Evolutionary conservation across 768 basidiomycete genomes (phyloP).

Genomic region (Leccinum rimulosum): DNA sequence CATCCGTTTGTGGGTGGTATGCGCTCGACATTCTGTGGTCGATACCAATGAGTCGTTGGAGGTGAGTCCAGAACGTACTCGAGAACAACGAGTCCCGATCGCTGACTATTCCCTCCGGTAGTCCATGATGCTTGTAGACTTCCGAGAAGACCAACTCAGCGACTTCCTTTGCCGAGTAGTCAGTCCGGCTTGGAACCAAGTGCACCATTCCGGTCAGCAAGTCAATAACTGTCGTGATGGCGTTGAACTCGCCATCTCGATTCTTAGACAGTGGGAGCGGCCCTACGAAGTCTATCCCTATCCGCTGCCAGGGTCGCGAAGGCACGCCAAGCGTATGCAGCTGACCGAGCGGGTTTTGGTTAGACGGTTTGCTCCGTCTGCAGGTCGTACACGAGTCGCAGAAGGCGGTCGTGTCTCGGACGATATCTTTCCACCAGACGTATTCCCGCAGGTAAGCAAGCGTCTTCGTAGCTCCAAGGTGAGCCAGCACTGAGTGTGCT

Average conservation of each 20-base stretch:
- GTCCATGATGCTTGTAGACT: conserved; percentile 32
- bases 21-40: conserved; percentile 23
- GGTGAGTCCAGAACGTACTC: conserved; percentile 24
- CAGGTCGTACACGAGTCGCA: too few species aligned
- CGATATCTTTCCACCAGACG: too few species aligned
- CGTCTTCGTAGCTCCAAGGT: too few species aligned
- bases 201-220: conserved; percentile 22
- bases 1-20: conserved; percentile 35
- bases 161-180: conserved; percentile 33
- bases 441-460: too few species aligned
- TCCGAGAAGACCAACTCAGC: conserved; percentile 36
- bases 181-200: conserved; percentile 15
- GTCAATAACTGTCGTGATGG: conserved; percentile 25
- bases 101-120: conserved; percentile 14
- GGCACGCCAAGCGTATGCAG: too few species aligned
- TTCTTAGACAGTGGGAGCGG: too few species aligned
- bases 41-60: background rate
- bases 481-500: too few species aligned
- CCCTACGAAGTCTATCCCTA: conserved; percentile 12
- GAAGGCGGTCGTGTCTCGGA: too few species aligned
- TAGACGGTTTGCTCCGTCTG: too few species aligned
- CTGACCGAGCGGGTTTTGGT: too few species aligned
- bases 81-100: conserved; percentile 29
- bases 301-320: conserved; percentile 16
- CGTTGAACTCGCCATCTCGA: conserved; percentile 19